phyloP scores from a whole-genome alignment of 441 rosid species.

The Omphalea diandra region DNA sequence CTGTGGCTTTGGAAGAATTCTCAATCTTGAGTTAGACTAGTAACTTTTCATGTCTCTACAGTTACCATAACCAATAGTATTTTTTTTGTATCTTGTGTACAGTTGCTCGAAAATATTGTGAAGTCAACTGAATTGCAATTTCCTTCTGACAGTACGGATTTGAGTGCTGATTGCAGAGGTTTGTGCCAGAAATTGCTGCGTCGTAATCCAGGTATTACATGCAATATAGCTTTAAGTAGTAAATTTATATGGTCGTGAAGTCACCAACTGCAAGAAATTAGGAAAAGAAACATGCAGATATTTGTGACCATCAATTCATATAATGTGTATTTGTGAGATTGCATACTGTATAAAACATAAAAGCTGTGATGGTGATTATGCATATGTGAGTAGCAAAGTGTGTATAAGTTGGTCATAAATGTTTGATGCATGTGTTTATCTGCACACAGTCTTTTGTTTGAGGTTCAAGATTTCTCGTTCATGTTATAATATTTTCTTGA shows the following conservation, averaged over 20 bases:
- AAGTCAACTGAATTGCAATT: constrained; percentile 80
- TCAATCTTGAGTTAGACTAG: neutral
- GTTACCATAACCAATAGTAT: constrained; percentile 22
- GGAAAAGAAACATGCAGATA: neutral
- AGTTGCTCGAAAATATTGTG: constrained; percentile 91
- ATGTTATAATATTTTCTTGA: neutral
- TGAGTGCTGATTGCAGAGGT: constrained; percentile 75
- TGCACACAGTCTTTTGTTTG: neutral
- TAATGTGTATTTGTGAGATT: no score
- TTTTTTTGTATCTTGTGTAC: constrained; percentile 28
- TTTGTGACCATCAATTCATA: neutral
- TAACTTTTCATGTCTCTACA: constrained; percentile 19
- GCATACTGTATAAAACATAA: neutral
- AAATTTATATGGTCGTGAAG: constrained; percentile 12
- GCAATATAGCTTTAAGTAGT: constrained; percentile 8
- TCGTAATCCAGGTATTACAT: constrained; percentile 80
- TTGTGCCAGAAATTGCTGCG: constrained; percentile 87
- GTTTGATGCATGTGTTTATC: constrained; percentile 1
- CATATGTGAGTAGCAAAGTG: neutral
- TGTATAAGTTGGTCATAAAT: neutral
- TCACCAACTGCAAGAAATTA: constrained; percentile 10
- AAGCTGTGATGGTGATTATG: no score
- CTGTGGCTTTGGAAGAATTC: constrained; percentile 12
- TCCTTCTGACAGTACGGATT: constrained; percentile 52
- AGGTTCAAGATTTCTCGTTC: neutral